A percentile compares a stretch with the other conserved stretches of the same genome.
These are phyloP conservation scores for Leptodontidium sp. DNA, from an alignment of 2,329 filamentous ascomycete genomes.

Conservation along the genomic window DNA sequence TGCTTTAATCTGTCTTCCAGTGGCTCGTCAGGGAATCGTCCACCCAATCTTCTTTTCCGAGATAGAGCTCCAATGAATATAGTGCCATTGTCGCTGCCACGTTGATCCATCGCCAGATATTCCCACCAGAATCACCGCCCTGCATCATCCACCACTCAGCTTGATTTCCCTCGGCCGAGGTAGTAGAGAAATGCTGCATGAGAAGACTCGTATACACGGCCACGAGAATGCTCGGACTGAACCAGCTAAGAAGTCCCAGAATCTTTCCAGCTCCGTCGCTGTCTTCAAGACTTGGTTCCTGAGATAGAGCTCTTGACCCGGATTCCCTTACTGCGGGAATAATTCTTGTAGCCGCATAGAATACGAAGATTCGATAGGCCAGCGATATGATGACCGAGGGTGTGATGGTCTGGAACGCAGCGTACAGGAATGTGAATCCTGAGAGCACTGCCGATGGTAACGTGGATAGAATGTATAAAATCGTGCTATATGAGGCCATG, in stretches of 20 bases:
- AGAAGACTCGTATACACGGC: constrained; percentile 95
- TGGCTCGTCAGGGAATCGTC: constrained; percentile 78
- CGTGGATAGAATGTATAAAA: constrained; percentile 83
- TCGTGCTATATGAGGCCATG: constrained; percentile 96
- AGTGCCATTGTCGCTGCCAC: constrained; percentile 86
- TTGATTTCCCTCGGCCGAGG: constrained; percentile 66
- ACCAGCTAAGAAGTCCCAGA: constrained; percentile 87
- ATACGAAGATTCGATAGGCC: constrained; percentile 90
- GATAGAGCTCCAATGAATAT: constrained; percentile 89
- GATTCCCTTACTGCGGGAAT: constrained; percentile 92
- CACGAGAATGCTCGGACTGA: constrained; percentile 92
- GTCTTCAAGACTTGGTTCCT: constrained; percentile 87
- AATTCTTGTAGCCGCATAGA: constrained; percentile 94
- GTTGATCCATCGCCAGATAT: constrained; percentile 94
- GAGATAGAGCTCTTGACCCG: constrained; percentile 81
- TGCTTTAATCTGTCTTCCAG: constrained; percentile 88
- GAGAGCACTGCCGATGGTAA: constrained; percentile 86
- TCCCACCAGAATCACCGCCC: constrained; percentile 82
- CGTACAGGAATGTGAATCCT: constrained; percentile 84
- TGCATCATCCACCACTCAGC: constrained; percentile 85
- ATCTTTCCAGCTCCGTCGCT: constrained; percentile 82
- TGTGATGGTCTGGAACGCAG: constrained; percentile 93
- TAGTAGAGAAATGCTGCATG: constrained; percentile 92
- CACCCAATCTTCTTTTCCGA: constrained; percentile 78
- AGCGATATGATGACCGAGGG: constrained; percentile 96